Evolutionary conservation across 805 yeast genomes (phyloP).

Genomic region (Saccharomycopsis sp.): DNA sequence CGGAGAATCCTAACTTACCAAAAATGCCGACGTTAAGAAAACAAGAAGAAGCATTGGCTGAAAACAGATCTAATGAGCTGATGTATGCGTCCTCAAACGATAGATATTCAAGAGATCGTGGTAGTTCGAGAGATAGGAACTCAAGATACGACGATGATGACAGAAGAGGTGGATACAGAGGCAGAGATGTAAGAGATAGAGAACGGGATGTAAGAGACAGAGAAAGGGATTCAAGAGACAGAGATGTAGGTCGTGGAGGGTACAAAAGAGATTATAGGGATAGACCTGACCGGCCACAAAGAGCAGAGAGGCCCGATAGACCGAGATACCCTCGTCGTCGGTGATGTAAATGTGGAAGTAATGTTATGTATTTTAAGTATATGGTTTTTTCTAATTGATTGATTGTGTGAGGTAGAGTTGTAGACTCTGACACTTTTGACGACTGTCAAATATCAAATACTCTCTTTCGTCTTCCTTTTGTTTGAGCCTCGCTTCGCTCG

Average conservation of each 20-base stretch:
- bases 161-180: slow-evolving; percentile 2
- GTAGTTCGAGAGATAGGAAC: neutral
- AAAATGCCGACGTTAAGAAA: slow-evolving; percentile 5
- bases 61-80: neutral
- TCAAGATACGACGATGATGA: neutral
- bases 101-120: slow-evolving; percentile 2
- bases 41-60: neutral
- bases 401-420: too few species aligned
- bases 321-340: slow-evolving; percentile 1
- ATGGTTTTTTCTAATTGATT: too few species aligned
- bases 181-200: slow-evolving; percentile 7
- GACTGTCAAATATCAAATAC: too few species aligned
- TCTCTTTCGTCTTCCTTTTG: too few species aligned
- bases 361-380: neutral
- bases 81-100: neutral
- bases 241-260: slow-evolving; percentile 14
- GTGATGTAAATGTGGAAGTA: neutral
- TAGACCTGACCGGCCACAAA: neutral
- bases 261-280: slow-evolving; percentile 14
- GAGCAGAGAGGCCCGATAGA: neutral
- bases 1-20: slow-evolving; percentile 9
- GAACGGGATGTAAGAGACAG: slow-evolving; percentile 4
- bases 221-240: slow-evolving; percentile 4
- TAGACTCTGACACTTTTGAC: too few species aligned
- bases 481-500: too few species aligned